Percentiles rank a stretch among this genome's conserved stretches.
These are phyloP conservation scores for Acanthamoeba healyi DNA, from an alignment of 208 protist species.

Conservation along the genomic window DNA sequence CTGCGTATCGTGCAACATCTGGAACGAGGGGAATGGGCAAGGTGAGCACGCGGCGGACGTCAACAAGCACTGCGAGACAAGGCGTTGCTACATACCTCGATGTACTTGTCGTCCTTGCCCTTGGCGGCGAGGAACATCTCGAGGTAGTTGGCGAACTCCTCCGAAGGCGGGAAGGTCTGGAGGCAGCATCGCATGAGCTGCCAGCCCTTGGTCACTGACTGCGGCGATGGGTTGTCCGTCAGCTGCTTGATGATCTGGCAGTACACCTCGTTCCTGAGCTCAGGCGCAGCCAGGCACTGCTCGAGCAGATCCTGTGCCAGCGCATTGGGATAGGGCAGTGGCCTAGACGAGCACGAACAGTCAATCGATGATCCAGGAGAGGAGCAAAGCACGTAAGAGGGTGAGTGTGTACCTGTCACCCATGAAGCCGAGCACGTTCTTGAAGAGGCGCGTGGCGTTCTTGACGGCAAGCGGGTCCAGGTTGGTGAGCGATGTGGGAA, in stretches of 20 bases:
- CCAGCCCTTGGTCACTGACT: constrained; percentile 63
- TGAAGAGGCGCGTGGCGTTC: constrained; percentile 19
- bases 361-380: too few relatives aligned
- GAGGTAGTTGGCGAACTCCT: constrained; percentile 80
- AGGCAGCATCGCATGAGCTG: constrained; percentile 77
- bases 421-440: constrained; percentile 49
- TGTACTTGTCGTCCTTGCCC: neutral
- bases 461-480: neutral
- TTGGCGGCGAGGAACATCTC: constrained; percentile 74
- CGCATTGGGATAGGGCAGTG: constrained; percentile 10
- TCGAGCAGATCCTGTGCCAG: constrained; percentile 54
- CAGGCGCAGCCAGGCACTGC: constrained; percentile 5
- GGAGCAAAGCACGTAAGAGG: too few relatives aligned
- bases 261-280: constrained; percentile 56
- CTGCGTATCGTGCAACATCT: constrained; percentile 46
- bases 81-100: neutral
- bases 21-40: too few relatives aligned
- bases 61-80: too few relatives aligned
- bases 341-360: too few relatives aligned
- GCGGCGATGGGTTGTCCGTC: neutral
- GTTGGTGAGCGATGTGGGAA: constrained; percentile 5
- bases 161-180: constrained; percentile 78
- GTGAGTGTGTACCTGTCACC: constrained; percentile 5
- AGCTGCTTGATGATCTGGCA: constrained; percentile 73
- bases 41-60: too few relatives aligned